Conservation (phyloP, 306 rosid genomes). For the Cyamopsis tetragonoloba region DNA sequence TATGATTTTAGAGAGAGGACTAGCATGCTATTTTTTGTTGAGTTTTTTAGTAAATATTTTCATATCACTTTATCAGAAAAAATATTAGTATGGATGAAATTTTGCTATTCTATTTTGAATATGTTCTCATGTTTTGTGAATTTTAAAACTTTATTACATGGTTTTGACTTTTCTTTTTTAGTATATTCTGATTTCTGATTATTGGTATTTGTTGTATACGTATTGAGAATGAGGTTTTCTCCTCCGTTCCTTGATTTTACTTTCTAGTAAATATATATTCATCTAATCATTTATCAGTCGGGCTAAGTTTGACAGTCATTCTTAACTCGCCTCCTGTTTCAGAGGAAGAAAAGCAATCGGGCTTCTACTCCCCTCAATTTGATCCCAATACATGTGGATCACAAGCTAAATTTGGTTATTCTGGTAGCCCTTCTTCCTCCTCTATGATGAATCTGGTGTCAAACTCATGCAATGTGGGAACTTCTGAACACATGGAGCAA, state of each 20-base stretch:
- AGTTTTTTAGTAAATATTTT: neutral
- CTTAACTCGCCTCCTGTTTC: slow-evolving; percentile 20
- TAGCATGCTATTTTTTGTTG: neutral
- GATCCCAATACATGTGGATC: slow-evolving; percentile 44
- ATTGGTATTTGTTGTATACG: neutral
- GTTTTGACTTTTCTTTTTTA: neutral
- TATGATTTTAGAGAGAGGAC: neutral
- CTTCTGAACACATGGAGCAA: slow-evolving; percentile 25
- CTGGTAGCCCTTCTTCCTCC: slow-evolving; percentile 31
- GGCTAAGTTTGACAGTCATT: slow-evolving; percentile 12
- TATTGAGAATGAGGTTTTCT: neutral
- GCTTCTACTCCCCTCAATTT: slow-evolving; percentile 59
- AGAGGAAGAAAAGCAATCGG: slow-evolving; percentile 59
- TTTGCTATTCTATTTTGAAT: neutral
- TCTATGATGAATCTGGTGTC: slow-evolving; percentile 11
- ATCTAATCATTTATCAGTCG: neutral
- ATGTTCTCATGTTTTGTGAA: neutral
- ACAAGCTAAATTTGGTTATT: slow-evolving; percentile 30
- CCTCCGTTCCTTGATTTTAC: neutral
- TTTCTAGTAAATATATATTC: neutral
- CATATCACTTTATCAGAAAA: neutral
- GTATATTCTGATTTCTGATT: neutral
- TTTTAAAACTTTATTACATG: neutral
- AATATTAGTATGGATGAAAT: neutral
- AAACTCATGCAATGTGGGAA: slow-evolving; percentile 19